Evolutionary conservation across 495 filamentous ascomycete genomes (phyloP).

Genomic region (Neurospora sp.): DNA sequence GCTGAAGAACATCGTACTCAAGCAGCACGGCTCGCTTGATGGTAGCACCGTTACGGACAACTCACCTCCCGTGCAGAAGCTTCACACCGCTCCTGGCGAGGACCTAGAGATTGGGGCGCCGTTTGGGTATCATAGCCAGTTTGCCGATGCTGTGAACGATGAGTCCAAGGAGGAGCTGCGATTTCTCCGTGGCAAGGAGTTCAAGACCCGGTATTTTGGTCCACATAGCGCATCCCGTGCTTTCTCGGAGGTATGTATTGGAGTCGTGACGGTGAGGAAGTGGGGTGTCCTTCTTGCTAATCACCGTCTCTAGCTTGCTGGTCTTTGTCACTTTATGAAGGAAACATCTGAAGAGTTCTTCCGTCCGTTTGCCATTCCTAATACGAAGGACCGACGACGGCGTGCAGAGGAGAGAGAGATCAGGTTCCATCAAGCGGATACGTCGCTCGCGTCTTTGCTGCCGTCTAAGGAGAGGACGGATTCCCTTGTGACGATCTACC

Average conservation of each 20-base stretch:
- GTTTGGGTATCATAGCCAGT: conserved; percentile 9
- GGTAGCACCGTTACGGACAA: conserved; percentile 26
- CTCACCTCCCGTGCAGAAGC: conserved; percentile 10
- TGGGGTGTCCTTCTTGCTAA: conserved; percentile 1
- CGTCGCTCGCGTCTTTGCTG: conserved; percentile 28
- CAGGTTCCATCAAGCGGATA: conserved; percentile 20
- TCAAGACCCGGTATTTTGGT: conserved; percentile 39
- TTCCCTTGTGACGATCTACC: conserved; percentile 28
- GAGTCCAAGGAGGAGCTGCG: conserved; percentile 20
- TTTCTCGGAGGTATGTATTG: conserved; percentile 23
- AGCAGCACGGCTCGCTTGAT: conserved; percentile 25
- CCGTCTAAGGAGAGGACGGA: conserved; percentile 29
- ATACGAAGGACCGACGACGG: conserved; percentile 26
- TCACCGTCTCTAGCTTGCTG: conserved; percentile 23
- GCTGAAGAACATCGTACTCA: conserved; percentile 30
- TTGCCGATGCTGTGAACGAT: conserved; percentile 9
- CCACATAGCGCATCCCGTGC: conserved; percentile 38
- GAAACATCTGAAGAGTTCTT: conserved; percentile 36
- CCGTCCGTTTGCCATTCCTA: conserved; percentile 24
- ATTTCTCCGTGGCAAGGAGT: conserved; percentile 30
- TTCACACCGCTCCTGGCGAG: conserved; percentile 7
- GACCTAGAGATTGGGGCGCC: conserved; percentile 6
- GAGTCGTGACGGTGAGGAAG: not conserved
- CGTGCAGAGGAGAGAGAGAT: conserved; percentile 25
- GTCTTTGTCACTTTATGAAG: conserved; percentile 36